Base-by-base conservation (phyloP, 1,284 basidiomycete species). In the Phellopilus nigrolimitatus region DNA sequence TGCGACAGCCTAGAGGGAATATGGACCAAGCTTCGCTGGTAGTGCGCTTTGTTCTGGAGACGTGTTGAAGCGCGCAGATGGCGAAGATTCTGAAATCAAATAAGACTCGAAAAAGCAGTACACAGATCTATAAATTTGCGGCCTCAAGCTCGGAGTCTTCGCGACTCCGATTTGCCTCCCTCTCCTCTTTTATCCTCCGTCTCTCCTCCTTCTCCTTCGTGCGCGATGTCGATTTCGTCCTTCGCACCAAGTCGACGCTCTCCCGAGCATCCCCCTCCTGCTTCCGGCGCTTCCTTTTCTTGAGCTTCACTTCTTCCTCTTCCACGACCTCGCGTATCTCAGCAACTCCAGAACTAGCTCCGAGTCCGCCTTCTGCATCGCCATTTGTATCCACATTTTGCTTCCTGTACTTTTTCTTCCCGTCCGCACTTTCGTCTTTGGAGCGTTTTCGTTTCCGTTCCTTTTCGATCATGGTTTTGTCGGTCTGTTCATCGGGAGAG, bases 371-470 rank as follows among this genome's bases (percentile, higher is more conserved):
- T n/a, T 21, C 41, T 25, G n/a, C 12, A 10, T 34, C 39, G n/a
- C 27, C 24, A 8, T 45, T 24, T 13, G 9, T 34, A 13, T 44
- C 34, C 31, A 31, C 24, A 19, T 50, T 50, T 10, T 46, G 24
- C 43, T 51, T 54, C 37, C 45, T 37, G n/a, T 10, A 13, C 34
- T 17, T 44, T 31, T 38, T 37, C 49, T 47, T 56, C 17, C 55
- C 25, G 27, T 13, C 15, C 41, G 47, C 21, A 28, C 47, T 33
- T 39, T 46, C 36, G n/a, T 31, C 46, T 30, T 44, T 36, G 42
- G 5, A 15, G n/a, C 7, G 40, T 44, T 53, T 36, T 12, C 37
- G 31, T 31, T 47, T 39, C n/a, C 36, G 39, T 27, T 37, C 38
- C 34, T 21, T 38, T 8, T 38, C 19, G 19, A 31, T 24, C 21